Percentiles rank a stretch among this genome's conserved stretches.
phyloP scores from a whole-genome alignment of 768 basidiomycete genomes.

The Amanita rubescens region DNA sequence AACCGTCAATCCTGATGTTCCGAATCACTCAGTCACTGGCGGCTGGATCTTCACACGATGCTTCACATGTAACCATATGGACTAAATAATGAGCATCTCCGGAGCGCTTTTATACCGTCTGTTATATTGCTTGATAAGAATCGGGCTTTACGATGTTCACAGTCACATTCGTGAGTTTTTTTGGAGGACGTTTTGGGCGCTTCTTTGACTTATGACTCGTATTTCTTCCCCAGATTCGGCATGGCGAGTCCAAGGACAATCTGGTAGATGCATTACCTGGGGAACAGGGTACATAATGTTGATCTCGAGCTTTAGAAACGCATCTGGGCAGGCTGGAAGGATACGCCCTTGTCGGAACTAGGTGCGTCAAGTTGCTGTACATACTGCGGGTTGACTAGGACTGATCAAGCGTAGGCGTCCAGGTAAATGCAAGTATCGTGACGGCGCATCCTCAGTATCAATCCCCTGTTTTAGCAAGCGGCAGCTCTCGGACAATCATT shows the following conservation, averaged over 20 bases:
- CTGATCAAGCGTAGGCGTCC: conserved; percentile 14
- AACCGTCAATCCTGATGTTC: too few relatives aligned
- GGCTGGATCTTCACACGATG: too few relatives aligned
- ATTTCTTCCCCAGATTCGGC: conserved; percentile 45
- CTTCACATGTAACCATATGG: too few relatives aligned
- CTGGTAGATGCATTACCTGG: conserved; percentile 28
- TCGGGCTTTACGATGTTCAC: conserved; percentile 11
- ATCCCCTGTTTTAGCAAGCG: conserved; percentile 45
- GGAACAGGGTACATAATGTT: background rate
- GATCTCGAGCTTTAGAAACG: conserved; percentile 19
- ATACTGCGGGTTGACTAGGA: too few relatives aligned
- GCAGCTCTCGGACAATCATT: conserved; percentile 51
- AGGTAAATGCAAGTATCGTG: too few relatives aligned
- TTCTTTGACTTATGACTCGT: conserved; percentile 4
- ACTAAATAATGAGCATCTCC: too few relatives aligned
- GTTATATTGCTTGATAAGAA: too few relatives aligned
- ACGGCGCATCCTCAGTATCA: too few relatives aligned
- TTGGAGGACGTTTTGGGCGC: conserved; percentile 16
- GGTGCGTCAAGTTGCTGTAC: conserved; percentile 36
- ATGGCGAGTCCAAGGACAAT: conserved; percentile 70
- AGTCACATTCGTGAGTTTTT: conserved; percentile 17
- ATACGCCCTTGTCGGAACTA: conserved; percentile 65
- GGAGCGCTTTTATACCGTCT: too few relatives aligned
- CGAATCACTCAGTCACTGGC: too few relatives aligned
- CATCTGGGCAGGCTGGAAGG: conserved; percentile 74